Evolutionary conservation across 1,139 yeast genomes (phyloP), one percentile per base, ranked within the genome.

Genomic region (Pichia sp.): DNA sequence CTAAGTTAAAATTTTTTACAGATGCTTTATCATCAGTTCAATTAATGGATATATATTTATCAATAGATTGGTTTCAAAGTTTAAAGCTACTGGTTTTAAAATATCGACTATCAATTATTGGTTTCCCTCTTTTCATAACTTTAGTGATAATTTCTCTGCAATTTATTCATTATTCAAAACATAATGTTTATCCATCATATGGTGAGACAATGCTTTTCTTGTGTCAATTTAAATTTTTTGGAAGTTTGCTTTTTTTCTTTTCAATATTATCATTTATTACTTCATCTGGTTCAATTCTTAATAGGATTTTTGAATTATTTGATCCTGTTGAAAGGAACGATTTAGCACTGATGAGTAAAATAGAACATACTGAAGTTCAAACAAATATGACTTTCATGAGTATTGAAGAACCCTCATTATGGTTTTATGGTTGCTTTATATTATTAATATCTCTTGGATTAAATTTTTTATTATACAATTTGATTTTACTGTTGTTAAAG

Each of bases 381-480:
- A 54, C 67, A 7, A 70, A 72, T 49, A 60, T 65, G 22, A 81
- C 75, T 56, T 84, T 76, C 55, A 64, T 87, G 43, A 95, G 96
- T 0, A 63, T 84, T 8, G 80, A 80, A 49, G 87, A 81, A 46
- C 59, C 64, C 10, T 70, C 71, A 35, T 58, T 81, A 35, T 74
- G 80, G 69, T 67, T 78, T 48, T 60, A 82, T 35, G 89, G 87
- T 0, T 74, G 83, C 2, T 38, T 82, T 2, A 74, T 82, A 50
- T 66, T 76, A 39, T 45, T 73, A 11, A 68, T 82, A 48, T 72
- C 87, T 0, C 61, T 78, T 20, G 71, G 79, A 1, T 42, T 76
- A 20, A 71, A 79, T 12, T 60, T 44, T 24, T 23, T 48, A 9
- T 26, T 48, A 3, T 48, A 48, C 37, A 46, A 48, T 32, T 10